These are phyloP conservation scores for Pythium phragmitis DNA, from an alignment of 352 stramenopile species.

Conservation along the genomic window DNA sequence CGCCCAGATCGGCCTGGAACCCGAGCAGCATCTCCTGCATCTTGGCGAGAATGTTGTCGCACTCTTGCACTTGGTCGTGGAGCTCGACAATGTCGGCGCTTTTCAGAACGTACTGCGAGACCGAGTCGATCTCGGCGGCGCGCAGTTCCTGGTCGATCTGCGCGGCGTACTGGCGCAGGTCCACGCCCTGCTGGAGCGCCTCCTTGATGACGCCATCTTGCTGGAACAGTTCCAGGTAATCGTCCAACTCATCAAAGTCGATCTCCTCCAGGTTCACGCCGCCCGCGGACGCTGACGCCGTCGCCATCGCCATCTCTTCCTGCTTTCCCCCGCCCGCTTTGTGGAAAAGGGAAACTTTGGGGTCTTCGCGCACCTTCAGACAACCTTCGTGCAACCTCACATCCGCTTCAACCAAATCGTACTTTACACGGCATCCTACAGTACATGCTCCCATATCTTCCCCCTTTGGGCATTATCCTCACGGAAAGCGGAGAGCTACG, in stretches of 20 bases:
- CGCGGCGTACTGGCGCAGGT: conserved; percentile 88
- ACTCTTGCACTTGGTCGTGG: conserved; percentile 94
- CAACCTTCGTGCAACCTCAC: conserved; percentile 21
- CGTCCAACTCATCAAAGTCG: conserved; percentile 92
- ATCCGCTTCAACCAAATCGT: conserved; percentile 27
- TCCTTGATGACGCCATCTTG: conserved; percentile 92
- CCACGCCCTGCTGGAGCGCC: conserved; percentile 87
- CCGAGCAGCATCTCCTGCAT: conserved; percentile 98
- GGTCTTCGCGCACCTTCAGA: conserved; percentile 1
- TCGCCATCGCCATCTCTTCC: not conserved
- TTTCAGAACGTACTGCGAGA: conserved; percentile 88
- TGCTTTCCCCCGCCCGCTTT: not conserved
- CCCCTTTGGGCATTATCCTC: conserved; percentile 7
- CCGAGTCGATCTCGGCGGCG: conserved; percentile 78
- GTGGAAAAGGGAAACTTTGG: not conserved
- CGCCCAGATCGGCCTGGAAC: conserved; percentile 98
- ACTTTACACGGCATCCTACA: conserved; percentile 22
- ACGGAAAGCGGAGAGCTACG: conserved; percentile 8
- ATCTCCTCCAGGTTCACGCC: conserved; percentile 85
- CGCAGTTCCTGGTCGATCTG: conserved; percentile 90
- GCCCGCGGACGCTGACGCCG: conserved; percentile 1
- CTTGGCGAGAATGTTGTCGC: conserved; percentile 94
- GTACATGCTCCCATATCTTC: conserved; percentile 25
- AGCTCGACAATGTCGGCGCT: conserved; percentile 90
- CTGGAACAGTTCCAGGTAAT: conserved; percentile 94